Evolutionary conservation across 2,329 filamentous ascomycete genomes (phyloP), one percentile per base, ranked within the genome.

Genomic region (Neonectria punicea): DNA sequence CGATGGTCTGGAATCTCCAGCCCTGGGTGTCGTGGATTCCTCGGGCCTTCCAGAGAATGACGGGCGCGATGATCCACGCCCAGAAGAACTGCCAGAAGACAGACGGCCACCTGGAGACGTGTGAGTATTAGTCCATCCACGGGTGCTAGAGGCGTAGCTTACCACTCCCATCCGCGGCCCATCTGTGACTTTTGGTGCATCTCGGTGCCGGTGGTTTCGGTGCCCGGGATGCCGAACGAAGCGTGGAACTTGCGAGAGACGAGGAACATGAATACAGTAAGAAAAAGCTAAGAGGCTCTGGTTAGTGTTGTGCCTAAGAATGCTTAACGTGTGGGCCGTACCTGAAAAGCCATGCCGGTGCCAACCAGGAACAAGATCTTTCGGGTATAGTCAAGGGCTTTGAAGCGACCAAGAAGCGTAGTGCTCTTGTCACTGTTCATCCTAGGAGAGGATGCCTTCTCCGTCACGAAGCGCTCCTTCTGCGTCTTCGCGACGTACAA

Each of bases 81-180:
- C 88, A 91, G 61, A 88, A 78, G 56, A 89, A 82, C 69, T 90
- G 89, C 88, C 88, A 91, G 57, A 89, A 81, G 49, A 89, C 84
- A 0, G 87, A 89, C 0, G 88, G 87, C 80, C 88, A 86, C 86
- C 85, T 85, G 58, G n/a, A 20, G 10, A 22, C n/a, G 9, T 36
- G 34, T 20, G 4, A 16, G 9, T 6, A 9, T 5, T 7, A 10
- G 7, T 4, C 43, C 14, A 34, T 47, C n/a, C 32, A 25, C 10
- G 9, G 30, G 30, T 25, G 4, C 30, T 13, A 9, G 28, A 18
- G 5, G 20, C 36, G 3, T 43, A 20, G n/a, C 71, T 61, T 77
- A 86, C 90, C 90, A 93, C 80, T 93, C 90, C 83, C 86, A 90
- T 9, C 90, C 90, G 18, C 80, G 78, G 55, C 78, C 76, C 68